Base-by-base conservation (phyloP, 2,329 filamentous ascomycete species). In the Aspergillus sp. region DNA sequence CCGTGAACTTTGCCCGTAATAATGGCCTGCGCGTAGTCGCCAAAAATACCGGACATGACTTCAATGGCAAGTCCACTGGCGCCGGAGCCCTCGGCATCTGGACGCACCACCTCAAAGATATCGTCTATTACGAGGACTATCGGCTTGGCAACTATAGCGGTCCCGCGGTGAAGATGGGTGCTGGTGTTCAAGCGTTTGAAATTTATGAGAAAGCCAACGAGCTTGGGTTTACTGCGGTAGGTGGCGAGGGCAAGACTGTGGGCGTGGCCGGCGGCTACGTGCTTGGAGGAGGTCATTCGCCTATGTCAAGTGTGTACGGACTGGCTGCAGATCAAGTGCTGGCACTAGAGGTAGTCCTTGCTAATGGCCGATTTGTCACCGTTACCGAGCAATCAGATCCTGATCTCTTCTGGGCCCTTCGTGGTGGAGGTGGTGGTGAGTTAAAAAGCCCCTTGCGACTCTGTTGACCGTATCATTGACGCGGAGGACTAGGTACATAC, bases 401-500 rank as follows among this genome's bases (percentile, higher is more conserved):
- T 0, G 86, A 89, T 55, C 76, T 89, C 1, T 89, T 85, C 75
- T 90, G 86, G 87, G 87, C 87, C 2, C 72, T 89, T 1, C 78
- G 79, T 28, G 86, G 86, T 3, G 85, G 86, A 0, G 86, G 86
- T 1, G 82, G 80, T 3, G 52, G 52, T 30, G 30, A 43, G 52
- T 30, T n/a, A 5, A 2, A n/a, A 7, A 15, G 5, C 5, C 9
- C 19, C 12, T 48, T 49, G 10, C 23, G 0, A 9, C 0, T 30
- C 2, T 8, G 4, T 5, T 13, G 10, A 30, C 9, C 82, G 84
- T 36, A 36, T 36, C 1, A 6, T 10, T 57, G 32, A 55, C 3
- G 15, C n/a, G 4, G 10, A 21, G 8, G 2, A 13, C 7, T 5
- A 69, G 66, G 39, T 74, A 79, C 66, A n/a, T 74, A 62, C 23